phyloP scores from a whole-genome alignment of 768 basidiomycete species.

The Boletus sp. region DNA sequence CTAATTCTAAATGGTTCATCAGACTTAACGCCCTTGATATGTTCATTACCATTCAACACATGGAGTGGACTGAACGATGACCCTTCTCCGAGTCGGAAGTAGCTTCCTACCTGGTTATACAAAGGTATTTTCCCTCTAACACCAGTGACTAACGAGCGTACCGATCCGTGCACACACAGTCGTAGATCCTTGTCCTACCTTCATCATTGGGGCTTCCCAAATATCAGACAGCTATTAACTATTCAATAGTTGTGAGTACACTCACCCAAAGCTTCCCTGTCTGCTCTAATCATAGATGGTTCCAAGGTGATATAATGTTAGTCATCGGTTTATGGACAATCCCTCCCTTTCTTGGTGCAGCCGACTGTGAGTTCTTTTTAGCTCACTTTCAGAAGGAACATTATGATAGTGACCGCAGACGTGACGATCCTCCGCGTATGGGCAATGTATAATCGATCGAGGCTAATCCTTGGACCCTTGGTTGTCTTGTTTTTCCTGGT shows the following conservation, averaged over 20 bases:
- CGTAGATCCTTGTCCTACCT: neutral
- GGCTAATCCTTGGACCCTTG: neutral
- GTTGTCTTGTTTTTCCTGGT: neutral
- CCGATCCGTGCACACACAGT: neutral
- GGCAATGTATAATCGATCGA: neutral
- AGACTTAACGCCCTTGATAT: neutral
- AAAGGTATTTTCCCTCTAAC: neutral
- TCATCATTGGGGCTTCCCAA: neutral
- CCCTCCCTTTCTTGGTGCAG: neutral
- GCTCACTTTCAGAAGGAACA: neutral
- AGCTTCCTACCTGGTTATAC: neutral
- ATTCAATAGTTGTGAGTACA: neutral
- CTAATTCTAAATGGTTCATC: neutral
- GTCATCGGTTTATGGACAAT: neutral
- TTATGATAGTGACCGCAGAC: neutral
- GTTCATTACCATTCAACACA: neutral
- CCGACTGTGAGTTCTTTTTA: conserved; percentile 1
- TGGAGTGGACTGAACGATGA: neutral
- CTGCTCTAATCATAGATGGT: neutral
- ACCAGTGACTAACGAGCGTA: neutral
- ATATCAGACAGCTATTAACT: neutral
- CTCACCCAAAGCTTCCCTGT: neutral
- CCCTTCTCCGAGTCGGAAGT: neutral
- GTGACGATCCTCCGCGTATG: conserved; percentile 2
- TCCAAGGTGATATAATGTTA: neutral